These are phyloP conservation scores for Paulownia fortunei DNA, from an alignment of 257 asterid genomes.

Conservation along the genomic window DNA sequence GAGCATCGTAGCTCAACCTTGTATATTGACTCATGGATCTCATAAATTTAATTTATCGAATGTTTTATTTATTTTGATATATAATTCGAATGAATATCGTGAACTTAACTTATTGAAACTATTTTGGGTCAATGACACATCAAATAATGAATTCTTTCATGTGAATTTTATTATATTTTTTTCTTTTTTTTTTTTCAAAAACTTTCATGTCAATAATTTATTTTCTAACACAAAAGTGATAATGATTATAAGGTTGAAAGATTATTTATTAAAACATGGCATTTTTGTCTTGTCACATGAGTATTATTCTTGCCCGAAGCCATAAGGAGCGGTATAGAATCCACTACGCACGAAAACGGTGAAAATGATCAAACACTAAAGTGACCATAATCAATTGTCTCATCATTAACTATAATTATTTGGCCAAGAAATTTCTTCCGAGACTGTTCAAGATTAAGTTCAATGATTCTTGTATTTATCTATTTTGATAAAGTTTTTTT, in stretches of 20 bases:
- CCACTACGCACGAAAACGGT: neutral
- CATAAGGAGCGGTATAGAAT: neutral
- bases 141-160: too few relatives aligned
- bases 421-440: neutral
- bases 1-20: too few relatives aligned
- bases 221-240: neutral
- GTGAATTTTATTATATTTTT: too few relatives aligned
- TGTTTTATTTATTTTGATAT: too few relatives aligned
- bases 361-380: neutral
- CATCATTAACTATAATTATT: neutral
- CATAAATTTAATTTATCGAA: too few relatives aligned
- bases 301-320: neutral
- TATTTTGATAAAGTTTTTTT: neutral
- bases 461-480: slow-evolving; percentile 17
- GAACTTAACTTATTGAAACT: too few relatives aligned
- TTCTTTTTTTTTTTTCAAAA: too few relatives aligned
- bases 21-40: too few relatives aligned
- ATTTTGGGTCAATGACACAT: too few relatives aligned
- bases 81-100: too few relatives aligned
- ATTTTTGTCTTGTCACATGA: neutral
- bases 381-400: neutral
- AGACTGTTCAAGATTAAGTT: slow-evolving; percentile 11
- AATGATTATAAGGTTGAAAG: neutral
- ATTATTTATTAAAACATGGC: neutral
- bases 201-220: neutral